Evolutionary conservation across 2,329 filamentous ascomycete species (phyloP).

Genomic region (Pezicula carpinea): DNA sequence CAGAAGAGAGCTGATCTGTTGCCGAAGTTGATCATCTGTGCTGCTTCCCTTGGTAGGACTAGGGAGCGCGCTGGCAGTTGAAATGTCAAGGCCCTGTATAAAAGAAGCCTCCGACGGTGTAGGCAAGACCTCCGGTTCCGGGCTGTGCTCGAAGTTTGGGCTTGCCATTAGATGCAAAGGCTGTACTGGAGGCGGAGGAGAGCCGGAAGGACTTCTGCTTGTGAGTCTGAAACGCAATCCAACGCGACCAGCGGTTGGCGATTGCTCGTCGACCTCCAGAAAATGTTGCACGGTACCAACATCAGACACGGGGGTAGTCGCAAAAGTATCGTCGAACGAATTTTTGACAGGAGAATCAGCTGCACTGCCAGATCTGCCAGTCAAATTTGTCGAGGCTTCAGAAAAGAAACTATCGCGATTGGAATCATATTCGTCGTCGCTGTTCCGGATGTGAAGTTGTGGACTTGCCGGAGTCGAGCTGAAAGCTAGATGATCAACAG

Average conservation of each 20-base stretch:
- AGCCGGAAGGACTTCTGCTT: slow-evolving; percentile 19
- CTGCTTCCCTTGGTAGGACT: slow-evolving; percentile 18
- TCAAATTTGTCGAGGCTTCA: neutral
- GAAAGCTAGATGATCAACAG: neutral
- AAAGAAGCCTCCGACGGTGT: slow-evolving; percentile 18
- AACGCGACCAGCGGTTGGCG: slow-evolving; percentile 18
- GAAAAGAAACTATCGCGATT: neutral
- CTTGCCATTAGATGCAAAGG: slow-evolving; percentile 14
- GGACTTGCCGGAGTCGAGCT: neutral
- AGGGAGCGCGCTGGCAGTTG: slow-evolving; percentile 10
- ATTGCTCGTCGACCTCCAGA: slow-evolving; percentile 11
- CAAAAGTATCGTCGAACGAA: slow-evolving; percentile 5
- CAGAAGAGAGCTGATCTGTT: slow-evolving; percentile 75
- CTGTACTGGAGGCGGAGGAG: slow-evolving; percentile 13
- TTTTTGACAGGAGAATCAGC: slow-evolving; percentile 6
- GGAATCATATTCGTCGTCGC: neutral
- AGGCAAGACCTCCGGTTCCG: slow-evolving; percentile 6
- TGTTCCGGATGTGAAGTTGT: neutral
- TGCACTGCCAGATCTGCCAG: neutral
- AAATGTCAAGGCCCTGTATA: slow-evolving; percentile 21
- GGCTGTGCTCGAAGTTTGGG: slow-evolving; percentile 10
- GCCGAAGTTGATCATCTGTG: slow-evolving; percentile 64
- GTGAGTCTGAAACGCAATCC: slow-evolving; percentile 10
- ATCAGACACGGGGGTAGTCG: neutral
- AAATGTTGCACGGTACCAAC: slow-evolving; percentile 1